Conservation (phyloP, 371 early-diverging fungal genomes). For the Entomophthora muscae region DNA sequence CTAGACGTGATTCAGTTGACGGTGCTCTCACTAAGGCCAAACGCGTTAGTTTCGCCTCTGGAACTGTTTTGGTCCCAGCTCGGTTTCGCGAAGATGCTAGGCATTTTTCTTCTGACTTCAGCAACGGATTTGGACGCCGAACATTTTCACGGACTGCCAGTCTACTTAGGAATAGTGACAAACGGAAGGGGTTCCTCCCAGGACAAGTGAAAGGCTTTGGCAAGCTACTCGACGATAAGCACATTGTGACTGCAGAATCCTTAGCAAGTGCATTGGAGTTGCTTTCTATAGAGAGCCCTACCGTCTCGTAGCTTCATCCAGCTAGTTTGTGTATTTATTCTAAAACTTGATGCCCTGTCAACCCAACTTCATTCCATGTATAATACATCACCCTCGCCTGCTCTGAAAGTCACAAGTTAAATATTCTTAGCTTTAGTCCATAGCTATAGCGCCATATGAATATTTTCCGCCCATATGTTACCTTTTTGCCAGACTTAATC, state of each 20-base stretch:
- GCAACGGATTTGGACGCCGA: neutral
- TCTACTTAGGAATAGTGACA: neutral
- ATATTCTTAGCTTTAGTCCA: too few species aligned
- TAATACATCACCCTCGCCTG: neutral
- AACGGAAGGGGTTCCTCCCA: neutral
- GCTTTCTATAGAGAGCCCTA: neutral
- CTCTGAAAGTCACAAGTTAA: too few species aligned
- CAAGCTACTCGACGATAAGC: neutral
- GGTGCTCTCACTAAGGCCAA: neutral
- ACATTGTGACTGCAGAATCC: neutral
- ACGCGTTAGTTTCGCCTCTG: conserved; percentile 6
- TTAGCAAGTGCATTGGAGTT: neutral
- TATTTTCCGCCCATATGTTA: too few species aligned
- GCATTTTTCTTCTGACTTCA: neutral
- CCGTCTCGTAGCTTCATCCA: neutral
- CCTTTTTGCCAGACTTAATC: too few species aligned
- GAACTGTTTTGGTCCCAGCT: conserved; percentile 2
- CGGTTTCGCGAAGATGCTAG: neutral
- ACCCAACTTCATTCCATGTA: neutral
- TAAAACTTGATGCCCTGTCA: neutral
- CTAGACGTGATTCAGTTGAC: neutral
- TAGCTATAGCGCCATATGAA: too few species aligned
- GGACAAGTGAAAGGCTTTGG: neutral
- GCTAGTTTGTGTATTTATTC: neutral
- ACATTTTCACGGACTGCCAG: neutral